Evolutionary conservation across 768 basidiomycete genomes (phyloP), one percentile per base, ranked within the genome.

Genomic region (Hypsizygus marmoreus): DNA sequence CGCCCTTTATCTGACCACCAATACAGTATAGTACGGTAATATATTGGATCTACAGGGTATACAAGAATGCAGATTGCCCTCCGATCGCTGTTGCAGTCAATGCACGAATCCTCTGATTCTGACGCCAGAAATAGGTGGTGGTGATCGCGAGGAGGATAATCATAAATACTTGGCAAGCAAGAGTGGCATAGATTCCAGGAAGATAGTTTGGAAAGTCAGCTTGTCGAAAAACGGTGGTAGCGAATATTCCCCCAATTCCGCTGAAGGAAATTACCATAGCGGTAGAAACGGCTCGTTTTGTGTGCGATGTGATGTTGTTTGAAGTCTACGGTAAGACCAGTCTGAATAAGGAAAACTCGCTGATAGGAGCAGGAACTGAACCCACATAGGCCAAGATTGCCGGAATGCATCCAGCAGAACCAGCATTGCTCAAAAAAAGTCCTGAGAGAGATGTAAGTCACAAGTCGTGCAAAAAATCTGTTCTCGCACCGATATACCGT

Each of bases 331-430:
- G 11, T 13, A 6, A 28, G 20, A 35, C 29, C 35, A 32, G n/a
- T n/a, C n/a, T n/a, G n/a, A n/a, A n/a, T n/a, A n/a, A n/a, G n/a
- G n/a, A n/a, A n/a, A n/a, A n/a, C n/a, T n/a, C n/a, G n/a, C n/a
- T n/a, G n/a, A n/a, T n/a, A n/a, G n/a, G n/a, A n/a, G n/a, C n/a
- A n/a, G n/a, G n/a, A n/a, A n/a, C n/a, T n/a, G 43, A 35, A 62
- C 76, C 50, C 53, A 77, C 76, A 60, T 78, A 79, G 42, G 76
- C 74, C 23, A 79, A 60, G 26, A 79, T 72, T 4, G 72, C 74
- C 30, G 76, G 70, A 32, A 77, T 71, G 45, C 68, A 68, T 2
- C 75, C 73, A 25, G 66, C 65, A 17, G 75, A 73, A 13, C 76
- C 76, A 24, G 73, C 72, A 46, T 68, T 75, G 30, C 57, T 63